Evolutionary conservation across 2,329 filamentous ascomycete species (phyloP), one percentile per base, ranked within the genome.

Genomic region (Exophiala calicioides): DNA sequence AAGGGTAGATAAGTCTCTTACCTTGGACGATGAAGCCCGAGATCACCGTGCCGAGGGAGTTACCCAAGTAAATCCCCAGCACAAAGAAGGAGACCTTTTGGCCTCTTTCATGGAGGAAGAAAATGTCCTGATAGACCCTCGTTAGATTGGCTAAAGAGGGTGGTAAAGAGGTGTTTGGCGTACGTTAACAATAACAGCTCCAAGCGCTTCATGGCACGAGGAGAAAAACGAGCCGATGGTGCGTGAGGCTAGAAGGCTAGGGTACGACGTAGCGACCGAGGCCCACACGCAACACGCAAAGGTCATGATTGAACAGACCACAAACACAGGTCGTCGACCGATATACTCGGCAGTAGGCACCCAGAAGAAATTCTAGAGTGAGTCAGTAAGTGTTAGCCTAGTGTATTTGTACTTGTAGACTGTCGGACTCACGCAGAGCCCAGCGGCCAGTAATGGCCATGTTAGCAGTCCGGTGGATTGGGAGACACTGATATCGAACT

Each of bases 261-360:
- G 47, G 27, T 62, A 63, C 13, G 58, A 60, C 34, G 55, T 60
- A 10, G 65, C 63, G 16, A 63, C 63, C 15, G 57, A 49, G 10
- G 56, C 60, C 65, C 66, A 68, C 24, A 68, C 60, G 3, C 52
- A 47, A 5, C 60, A 60, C 5, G 49, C 53, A 8, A 68, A 45
- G 40, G 67, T 64, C 32, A 66, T 56, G 1, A 58, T 36, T 53
- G 64, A 60, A 9, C 65, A 62, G 3, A 64, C n/a, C 5, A 69
- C 37, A 3, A 66, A 58, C 4, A 61, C 51, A 1, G 63, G 63
- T 4, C 68, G 64, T 32, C 70, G 69, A 13, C 69, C 69, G 27
- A 71, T 53, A 27, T 63, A 64, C 46, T 68, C 57, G 1, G 65
- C 64, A 12, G 62, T 54, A 1, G 65, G 66, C 44, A 68, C 68